Conservation (phyloP, 257 asterid genomes). For the Plectranthus barbatus region DNA sequence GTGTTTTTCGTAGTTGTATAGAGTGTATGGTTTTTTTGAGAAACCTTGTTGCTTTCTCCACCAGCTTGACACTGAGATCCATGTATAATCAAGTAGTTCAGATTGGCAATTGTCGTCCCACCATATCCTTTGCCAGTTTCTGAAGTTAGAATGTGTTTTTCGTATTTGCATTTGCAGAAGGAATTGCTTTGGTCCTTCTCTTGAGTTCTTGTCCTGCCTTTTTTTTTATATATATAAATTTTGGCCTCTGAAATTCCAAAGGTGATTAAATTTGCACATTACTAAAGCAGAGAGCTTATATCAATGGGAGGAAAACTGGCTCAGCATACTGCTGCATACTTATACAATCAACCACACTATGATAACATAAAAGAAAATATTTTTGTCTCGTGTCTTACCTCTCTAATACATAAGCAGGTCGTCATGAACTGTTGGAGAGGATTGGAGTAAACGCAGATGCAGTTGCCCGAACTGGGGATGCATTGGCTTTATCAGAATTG, state of each 20-base stretch:
- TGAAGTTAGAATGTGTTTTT: no score
- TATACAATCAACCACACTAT: background rate
- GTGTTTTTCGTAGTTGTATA: no score
- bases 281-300: background rate
- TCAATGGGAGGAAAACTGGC: background rate
- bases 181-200: background rate
- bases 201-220: background rate
- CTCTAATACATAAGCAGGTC: slow-evolving; percentile 42
- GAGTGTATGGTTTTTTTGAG: no score
- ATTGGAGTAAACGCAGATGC: slow-evolving; percentile 69
- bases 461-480: slow-evolving; percentile 64
- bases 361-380: background rate
- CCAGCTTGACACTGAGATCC: background rate
- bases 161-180: no score
- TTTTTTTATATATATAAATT: background rate
- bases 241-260: background rate
- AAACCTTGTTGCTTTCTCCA: background rate
- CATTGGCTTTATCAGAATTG: slow-evolving; percentile 74
- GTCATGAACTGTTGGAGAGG: slow-evolving; percentile 78
- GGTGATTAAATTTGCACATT: background rate
- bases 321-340: background rate
- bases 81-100: no score
- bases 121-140: no score
- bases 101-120: no score
- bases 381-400: background rate